Conservation (phyloP, 768 basidiomycete species). For the Auricularia cornea region DNA sequence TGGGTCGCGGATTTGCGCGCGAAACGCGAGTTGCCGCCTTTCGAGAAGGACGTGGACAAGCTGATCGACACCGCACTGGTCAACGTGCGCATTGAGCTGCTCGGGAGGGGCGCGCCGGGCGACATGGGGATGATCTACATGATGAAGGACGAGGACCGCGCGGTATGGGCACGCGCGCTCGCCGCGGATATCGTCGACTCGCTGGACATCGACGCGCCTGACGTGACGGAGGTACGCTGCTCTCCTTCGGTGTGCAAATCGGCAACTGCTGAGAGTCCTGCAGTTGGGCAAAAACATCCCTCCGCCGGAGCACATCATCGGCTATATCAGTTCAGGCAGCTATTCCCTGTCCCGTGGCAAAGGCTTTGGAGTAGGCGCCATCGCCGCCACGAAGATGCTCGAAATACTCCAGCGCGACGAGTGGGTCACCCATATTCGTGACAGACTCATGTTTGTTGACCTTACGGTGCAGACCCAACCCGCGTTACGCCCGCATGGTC, state of each 20-base stretch:
- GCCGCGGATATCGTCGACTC: constrained; percentile 16
- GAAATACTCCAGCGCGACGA: constrained; percentile 24
- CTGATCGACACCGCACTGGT: constrained; percentile 58
- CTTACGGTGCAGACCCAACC: background rate
- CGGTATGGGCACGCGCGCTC: constrained; percentile 34
- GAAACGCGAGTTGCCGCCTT: constrained; percentile 41
- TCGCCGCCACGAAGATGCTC: constrained; percentile 48
- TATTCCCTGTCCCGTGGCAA: constrained; percentile 71
- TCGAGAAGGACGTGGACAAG: constrained; percentile 25
- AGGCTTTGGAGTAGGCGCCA: constrained; percentile 69
- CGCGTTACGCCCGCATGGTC: constrained; percentile 32
- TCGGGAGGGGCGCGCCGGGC: constrained; percentile 60
- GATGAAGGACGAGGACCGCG: constrained; percentile 46
- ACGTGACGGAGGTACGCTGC: constrained; percentile 21
- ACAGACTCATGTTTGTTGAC: background rate
- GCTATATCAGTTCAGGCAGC: constrained; percentile 78
- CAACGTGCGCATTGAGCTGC: constrained; percentile 53
- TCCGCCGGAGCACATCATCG: constrained; percentile 46
- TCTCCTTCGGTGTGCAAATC: background rate
- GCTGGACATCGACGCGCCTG: constrained; percentile 11
- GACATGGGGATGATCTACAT: constrained; percentile 68
- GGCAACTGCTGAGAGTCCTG: background rate
- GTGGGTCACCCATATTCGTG: background rate
- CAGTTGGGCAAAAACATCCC: constrained; percentile 42
- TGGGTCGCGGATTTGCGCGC: constrained; percentile 52